Conservation (phyloP, 129 eudicot species). For the Artemisia annua region DNA sequence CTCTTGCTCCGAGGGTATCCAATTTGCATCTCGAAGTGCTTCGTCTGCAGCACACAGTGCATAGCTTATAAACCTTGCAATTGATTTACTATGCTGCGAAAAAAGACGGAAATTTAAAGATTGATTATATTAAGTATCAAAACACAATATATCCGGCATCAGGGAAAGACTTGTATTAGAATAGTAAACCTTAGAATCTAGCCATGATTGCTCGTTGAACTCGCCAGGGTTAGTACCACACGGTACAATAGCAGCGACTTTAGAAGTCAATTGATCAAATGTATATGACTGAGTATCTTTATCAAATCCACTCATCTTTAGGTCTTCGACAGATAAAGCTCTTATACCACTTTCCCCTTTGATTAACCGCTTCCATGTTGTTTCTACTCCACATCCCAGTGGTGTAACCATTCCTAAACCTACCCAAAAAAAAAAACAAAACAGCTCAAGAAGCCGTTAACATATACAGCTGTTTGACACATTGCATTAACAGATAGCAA, state of each 20-base stretch:
- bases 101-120: neutral
- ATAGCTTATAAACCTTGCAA: conserved; percentile 91
- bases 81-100: conserved; percentile 72
- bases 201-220: conserved; percentile 67
- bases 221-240: conserved; percentile 61
- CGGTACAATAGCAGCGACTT: conserved; percentile 91
- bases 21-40: conserved; percentile 94
- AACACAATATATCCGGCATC: neutral
- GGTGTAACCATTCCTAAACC: conserved; percentile 99
- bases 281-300: conserved; percentile 56
- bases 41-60: conserved; percentile 95
- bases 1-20: conserved; percentile 69
- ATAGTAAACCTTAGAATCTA: conserved; percentile 63
- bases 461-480: too few species aligned
- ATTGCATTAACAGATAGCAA: too few species aligned
- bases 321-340: conserved; percentile 59
- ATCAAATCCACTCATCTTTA: conserved; percentile 77
- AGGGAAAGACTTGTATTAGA: neutral
- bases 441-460: too few species aligned
- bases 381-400: conserved; percentile 92
- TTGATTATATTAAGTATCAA: neutral
- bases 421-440: too few species aligned
- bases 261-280: conserved; percentile 78
- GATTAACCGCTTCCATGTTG: conserved; percentile 79
- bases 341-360: conserved; percentile 83